Conservation (phyloP, 306 rosid genomes). For the Acacia confusa region DNA sequence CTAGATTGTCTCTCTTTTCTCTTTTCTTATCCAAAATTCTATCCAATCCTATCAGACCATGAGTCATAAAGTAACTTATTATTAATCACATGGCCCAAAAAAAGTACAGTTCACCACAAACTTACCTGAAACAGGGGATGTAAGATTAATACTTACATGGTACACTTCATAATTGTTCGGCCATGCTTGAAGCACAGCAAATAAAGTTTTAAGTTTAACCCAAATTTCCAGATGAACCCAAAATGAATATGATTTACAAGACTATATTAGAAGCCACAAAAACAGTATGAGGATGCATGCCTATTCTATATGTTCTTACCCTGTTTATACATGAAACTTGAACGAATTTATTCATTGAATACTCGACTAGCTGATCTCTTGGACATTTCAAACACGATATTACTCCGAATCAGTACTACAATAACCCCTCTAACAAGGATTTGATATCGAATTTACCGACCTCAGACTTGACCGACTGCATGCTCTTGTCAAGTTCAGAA, state of each 20-base stretch:
- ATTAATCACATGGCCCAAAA: neutral
- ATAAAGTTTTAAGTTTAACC: neutral
- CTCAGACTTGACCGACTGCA: constrained; percentile 57
- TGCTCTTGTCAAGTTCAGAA: constrained; percentile 53
- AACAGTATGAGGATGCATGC: constrained; percentile 20
- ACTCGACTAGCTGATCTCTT: constrained; percentile 26
- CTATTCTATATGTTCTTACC: constrained; percentile 20
- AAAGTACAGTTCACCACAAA: neutral
- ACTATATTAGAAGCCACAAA: neutral
- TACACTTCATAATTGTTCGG: neutral
- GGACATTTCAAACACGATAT: constrained; percentile 17
- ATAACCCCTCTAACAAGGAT: constrained; percentile 57
- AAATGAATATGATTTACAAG: neutral
- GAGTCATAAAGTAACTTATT: neutral
- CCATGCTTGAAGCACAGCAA: neutral
- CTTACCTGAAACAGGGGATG: neutral
- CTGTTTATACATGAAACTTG: constrained; percentile 17
- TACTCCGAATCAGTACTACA: constrained; percentile 28
- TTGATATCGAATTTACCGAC: constrained; percentile 48
- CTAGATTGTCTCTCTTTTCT: too few relatives aligned
- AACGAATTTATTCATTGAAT: constrained; percentile 32
- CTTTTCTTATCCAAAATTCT: too few relatives aligned
- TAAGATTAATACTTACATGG: neutral
- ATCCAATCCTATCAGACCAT: too few relatives aligned
- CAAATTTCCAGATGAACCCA: neutral